Evolutionary conservation across 2,329 filamentous ascomycete genomes (phyloP).

Genomic region (Aureobasidium pullulans): DNA sequence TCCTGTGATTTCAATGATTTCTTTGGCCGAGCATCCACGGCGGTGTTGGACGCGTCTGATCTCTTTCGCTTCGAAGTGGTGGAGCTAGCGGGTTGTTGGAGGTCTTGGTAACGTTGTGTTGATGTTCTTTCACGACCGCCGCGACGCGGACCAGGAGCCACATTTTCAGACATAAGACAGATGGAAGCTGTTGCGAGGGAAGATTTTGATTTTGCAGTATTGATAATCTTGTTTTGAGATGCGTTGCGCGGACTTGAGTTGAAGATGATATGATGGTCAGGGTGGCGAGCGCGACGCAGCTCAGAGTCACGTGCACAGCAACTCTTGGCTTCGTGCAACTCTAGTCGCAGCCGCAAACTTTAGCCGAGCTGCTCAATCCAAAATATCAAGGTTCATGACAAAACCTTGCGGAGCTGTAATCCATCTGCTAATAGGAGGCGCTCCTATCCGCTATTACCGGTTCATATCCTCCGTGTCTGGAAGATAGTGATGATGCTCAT

Average conservation of each 20-base stretch:
- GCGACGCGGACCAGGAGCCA: neutral
- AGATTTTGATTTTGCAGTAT: neutral
- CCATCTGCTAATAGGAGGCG: no score
- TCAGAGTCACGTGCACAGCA: neutral
- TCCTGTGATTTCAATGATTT: neutral
- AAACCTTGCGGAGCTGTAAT: no score
- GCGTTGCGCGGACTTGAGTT: neutral
- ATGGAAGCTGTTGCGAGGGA: no score
- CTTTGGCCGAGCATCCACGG: neutral
- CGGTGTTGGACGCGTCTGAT: neutral
- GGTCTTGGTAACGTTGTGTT: neutral
- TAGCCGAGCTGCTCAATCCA: neutral
- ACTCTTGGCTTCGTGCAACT: neutral
- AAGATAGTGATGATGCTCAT: no score
- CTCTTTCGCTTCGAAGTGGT: neutral
- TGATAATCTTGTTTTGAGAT: neutral
- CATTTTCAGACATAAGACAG: neutral
- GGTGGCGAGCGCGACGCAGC: neutral
- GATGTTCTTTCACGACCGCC: neutral
- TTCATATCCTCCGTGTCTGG: no score
- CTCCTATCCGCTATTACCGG: no score
- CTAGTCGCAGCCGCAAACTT: neutral
- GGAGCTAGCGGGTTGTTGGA: neutral
- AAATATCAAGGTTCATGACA: no score
- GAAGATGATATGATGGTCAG: neutral